These are phyloP conservation scores for Xanthoconium stramineum DNA, from an alignment of 768 basidiomycete species.

Conservation along the genomic window DNA sequence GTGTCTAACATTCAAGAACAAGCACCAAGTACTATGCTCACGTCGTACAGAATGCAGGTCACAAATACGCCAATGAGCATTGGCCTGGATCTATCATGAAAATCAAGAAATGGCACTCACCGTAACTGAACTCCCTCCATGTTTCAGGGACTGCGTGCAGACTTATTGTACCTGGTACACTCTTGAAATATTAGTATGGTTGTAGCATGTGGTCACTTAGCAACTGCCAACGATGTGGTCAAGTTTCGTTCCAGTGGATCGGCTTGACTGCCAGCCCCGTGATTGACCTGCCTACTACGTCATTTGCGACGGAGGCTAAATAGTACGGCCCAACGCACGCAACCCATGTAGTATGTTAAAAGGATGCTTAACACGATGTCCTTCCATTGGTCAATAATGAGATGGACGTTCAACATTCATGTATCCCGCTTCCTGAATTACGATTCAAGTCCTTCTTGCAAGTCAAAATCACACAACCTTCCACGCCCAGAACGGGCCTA, in stretches of 20 bases:
- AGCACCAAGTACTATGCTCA: background rate
- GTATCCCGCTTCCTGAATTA: background rate
- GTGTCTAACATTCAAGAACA: background rate
- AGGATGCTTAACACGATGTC: background rate
- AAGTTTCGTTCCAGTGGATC: no score
- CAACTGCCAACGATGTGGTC: no score
- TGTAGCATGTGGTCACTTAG: no score
- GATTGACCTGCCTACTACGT: no score
- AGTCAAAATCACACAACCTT: constrained; percentile 32
- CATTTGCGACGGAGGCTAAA: no score
- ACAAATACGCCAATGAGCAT: constrained; percentile 13
- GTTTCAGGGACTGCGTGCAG: background rate
- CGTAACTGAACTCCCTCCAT: background rate
- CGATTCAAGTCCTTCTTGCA: background rate
- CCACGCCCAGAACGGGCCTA: constrained; percentile 45
- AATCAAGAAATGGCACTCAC: constrained; percentile 35
- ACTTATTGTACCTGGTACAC: no score
- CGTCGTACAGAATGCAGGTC: constrained; percentile 15
- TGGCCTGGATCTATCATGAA: constrained; percentile 34
- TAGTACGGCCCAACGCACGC: no score
- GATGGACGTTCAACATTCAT: background rate
- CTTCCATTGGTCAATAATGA: no score
- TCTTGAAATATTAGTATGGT: no score
- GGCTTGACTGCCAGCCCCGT: no score
- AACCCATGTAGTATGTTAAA: no score